Percentiles rank a stretch among this genome's conserved stretches.
phyloP scores from a whole-genome alignment of 805 yeast species.

The Candida khao-thaluensis region DNA sequence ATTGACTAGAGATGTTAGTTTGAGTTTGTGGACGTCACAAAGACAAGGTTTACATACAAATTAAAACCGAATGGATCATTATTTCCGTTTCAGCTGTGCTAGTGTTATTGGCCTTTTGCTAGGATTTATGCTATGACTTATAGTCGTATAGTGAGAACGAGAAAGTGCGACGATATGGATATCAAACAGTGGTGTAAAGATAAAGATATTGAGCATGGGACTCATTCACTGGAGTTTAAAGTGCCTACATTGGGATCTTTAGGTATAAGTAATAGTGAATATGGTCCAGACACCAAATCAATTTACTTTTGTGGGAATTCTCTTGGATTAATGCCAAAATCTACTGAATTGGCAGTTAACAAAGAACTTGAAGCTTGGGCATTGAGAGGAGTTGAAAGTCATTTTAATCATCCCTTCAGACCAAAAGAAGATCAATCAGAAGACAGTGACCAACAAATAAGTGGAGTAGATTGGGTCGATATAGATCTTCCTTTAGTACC shows the following conservation, averaged over 20 bases:
- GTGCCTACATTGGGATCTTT: slow-evolving; percentile 67
- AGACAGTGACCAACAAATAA: slow-evolving; percentile 27
- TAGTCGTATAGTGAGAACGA: no score
- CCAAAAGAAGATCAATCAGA: slow-evolving; percentile 32
- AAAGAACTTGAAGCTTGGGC: slow-evolving; percentile 83
- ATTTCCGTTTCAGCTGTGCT: no score
- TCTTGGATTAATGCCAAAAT: slow-evolving; percentile 83
- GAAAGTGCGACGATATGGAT: slow-evolving; percentile 1
- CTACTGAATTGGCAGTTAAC: slow-evolving; percentile 54
- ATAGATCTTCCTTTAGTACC: slow-evolving; percentile 77
- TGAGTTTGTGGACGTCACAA: no score
- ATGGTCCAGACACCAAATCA: slow-evolving; percentile 21
- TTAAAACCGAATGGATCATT: slow-evolving; percentile 86
- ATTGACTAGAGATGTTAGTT: slow-evolving; percentile 73
- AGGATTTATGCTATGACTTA: no score
- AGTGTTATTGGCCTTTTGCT: no score
- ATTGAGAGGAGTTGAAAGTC: slow-evolving; percentile 78
- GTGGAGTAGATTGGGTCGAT: slow-evolving; percentile 60
- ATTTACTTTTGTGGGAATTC: slow-evolving; percentile 89
- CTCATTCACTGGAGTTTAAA: slow-evolving; percentile 47
- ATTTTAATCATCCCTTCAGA: slow-evolving; percentile 64
- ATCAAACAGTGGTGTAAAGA: slow-evolving; percentile 5
- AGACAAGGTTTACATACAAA: slow-evolving; percentile 69
- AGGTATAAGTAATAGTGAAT: slow-evolving; percentile 39
- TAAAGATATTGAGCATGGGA: slow-evolving; percentile 38